Percentiles rank a stretch among this genome's conserved stretches.
These are phyloP conservation scores for Albatrellus sp. DNA, from an alignment of 1,284 basidiomycete genomes.

Conservation along the genomic window DNA sequence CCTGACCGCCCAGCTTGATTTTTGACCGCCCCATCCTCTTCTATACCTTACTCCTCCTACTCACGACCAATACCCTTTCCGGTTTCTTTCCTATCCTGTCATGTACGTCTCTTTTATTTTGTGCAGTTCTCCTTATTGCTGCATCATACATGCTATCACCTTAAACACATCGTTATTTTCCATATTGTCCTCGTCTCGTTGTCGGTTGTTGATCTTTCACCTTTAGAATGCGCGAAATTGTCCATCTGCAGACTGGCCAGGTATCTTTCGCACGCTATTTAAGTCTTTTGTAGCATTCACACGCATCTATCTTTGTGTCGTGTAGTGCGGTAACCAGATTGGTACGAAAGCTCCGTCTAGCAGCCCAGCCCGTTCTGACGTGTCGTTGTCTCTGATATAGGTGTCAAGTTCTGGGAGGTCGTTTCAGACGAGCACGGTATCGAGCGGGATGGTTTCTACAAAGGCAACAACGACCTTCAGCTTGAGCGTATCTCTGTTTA, in stretches of 20 bases:
- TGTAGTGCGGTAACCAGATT: slow-evolving; percentile 94
- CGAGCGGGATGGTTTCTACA: slow-evolving; percentile 85
- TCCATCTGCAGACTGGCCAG: slow-evolving; percentile 94
- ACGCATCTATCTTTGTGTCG: slow-evolving; percentile 11
- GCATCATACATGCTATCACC: not conserved
- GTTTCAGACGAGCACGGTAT: slow-evolving; percentile 97
- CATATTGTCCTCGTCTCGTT: slow-evolving; percentile 5
- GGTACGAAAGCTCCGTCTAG: slow-evolving; percentile 32
- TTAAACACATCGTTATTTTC: slow-evolving; percentile 3
- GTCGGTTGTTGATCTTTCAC: not conserved
- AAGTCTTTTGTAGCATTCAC: slow-evolving; percentile 10
- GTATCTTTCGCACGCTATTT: slow-evolving; percentile 28
- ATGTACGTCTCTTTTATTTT: slow-evolving; percentile 8
- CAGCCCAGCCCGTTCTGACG: not conserved
- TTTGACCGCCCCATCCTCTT: slow-evolving; percentile 8
- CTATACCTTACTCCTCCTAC: slow-evolving; percentile 8
- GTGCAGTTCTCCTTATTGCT: not conserved
- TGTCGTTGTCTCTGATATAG: slow-evolving; percentile 23
- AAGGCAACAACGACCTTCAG: slow-evolving; percentile 90
- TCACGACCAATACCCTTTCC: slow-evolving; percentile 8
- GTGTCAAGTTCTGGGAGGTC: slow-evolving; percentile 98
- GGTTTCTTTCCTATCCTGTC: slow-evolving; percentile 8
- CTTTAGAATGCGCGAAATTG: slow-evolving; percentile 87
- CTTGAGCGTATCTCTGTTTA: slow-evolving; percentile 96
- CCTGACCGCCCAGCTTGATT: slow-evolving; percentile 10